Evolutionary conservation across 2,329 filamentous ascomycete species (phyloP).

Genomic region (Corynespora cassiicola): DNA sequence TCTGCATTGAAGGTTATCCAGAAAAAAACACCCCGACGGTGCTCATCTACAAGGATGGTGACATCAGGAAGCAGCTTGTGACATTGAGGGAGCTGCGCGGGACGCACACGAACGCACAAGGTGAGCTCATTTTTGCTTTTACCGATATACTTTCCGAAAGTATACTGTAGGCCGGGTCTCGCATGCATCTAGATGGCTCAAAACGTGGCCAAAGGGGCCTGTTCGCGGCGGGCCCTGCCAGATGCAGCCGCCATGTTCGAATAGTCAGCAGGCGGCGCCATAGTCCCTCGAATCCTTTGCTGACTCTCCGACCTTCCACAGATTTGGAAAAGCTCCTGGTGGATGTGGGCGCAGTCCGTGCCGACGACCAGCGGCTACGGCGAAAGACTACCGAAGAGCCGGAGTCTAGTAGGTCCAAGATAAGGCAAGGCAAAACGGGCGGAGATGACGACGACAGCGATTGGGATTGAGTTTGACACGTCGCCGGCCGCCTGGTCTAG

Average conservation of each 20-base stretch:
- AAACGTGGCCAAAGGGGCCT: too few relatives aligned
- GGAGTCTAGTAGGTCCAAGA: slow-evolving; percentile 61
- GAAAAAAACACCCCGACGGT: slow-evolving; percentile 95
- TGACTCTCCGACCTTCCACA: slow-evolving; percentile 22
- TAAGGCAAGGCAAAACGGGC: slow-evolving; percentile 46
- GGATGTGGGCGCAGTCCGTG: slow-evolving; percentile 78
- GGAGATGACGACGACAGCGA: slow-evolving; percentile 62
- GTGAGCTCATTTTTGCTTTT: slow-evolving; percentile 18
- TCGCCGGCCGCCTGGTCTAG: too few relatives aligned
- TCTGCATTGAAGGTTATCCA: slow-evolving; percentile 97
- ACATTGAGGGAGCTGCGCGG: slow-evolving; percentile 83
- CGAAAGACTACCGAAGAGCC: slow-evolving; percentile 62
- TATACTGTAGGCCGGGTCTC: too few relatives aligned
- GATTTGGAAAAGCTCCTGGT: slow-evolving; percentile 84
- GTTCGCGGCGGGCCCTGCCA: too few relatives aligned
- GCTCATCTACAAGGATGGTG: slow-evolving; percentile 87
- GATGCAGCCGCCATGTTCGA: too few relatives aligned
- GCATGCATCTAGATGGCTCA: too few relatives aligned
- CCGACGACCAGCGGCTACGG: slow-evolving; percentile 78
- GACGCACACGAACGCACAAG: slow-evolving; percentile 30
- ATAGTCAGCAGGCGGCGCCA: too few relatives aligned
- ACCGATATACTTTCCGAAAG: slow-evolving; percentile 3
- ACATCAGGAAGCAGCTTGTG: slow-evolving; percentile 92
- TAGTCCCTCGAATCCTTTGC: too few relatives aligned
- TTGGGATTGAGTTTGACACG: slow-evolving; percentile 65